phyloP scores from a whole-genome alignment of 116 monocot species.

The Zostera marina region DNA sequence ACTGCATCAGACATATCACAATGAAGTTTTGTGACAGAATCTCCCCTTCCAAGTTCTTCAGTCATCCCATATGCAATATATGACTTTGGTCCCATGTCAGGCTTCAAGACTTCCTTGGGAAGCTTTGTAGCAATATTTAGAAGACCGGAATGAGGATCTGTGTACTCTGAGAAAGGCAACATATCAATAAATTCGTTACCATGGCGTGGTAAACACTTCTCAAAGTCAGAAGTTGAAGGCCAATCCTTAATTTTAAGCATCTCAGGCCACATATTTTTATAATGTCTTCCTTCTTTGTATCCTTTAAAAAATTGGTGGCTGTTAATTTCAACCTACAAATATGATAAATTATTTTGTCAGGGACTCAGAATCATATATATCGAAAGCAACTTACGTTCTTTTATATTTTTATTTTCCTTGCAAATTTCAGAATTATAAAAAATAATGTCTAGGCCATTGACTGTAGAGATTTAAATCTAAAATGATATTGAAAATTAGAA shows the following conservation, averaged over 20 bases:
- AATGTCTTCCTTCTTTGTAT: conserved; percentile 16
- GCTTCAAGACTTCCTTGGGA: conserved; percentile 17
- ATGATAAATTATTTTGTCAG: neutral
- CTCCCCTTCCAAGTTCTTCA: conserved; percentile 25
- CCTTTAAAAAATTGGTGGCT: conserved; percentile 30
- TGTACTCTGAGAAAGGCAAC: conserved; percentile 30
- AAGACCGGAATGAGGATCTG: conserved; percentile 22
- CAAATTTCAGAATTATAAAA: neutral
- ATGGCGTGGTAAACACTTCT: conserved; percentile 33
- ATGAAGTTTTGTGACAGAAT: conserved; percentile 23
- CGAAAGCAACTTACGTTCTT: neutral
- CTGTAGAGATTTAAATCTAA: too few relatives aligned
- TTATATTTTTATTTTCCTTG: neutral
- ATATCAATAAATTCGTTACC: conserved; percentile 28
- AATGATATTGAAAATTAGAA: too few relatives aligned
- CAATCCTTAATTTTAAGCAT: conserved; percentile 58
- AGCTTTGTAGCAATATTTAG: conserved; percentile 22
- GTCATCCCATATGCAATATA: conserved; percentile 29
- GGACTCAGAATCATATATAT: neutral
- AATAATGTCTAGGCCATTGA: neutral
- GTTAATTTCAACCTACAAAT: conserved; percentile 42
- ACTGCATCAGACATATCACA: conserved; percentile 33
- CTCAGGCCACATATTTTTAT: conserved; percentile 30
- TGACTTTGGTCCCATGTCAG: conserved; percentile 33
- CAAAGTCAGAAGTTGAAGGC: conserved; percentile 26